Evolutionary conservation across 306 rosid genomes (phyloP).

Genomic region (Alnus glutinosa): DNA sequence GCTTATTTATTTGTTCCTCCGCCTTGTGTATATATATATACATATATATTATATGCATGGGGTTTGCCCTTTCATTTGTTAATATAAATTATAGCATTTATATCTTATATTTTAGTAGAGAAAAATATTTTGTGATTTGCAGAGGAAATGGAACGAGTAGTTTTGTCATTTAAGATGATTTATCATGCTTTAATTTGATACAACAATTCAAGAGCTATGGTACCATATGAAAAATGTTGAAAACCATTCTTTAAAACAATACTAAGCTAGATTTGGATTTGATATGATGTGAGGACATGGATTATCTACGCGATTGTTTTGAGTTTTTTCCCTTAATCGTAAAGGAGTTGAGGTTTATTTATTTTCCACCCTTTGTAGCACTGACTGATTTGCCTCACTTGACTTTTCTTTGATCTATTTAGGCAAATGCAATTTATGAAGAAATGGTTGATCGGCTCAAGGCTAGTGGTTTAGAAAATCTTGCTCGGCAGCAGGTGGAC

Average conservation of each 20-base stretch:
- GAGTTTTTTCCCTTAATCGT: background rate
- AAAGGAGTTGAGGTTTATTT: background rate
- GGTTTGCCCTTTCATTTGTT: background rate
- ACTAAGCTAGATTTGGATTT: background rate
- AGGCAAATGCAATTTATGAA: slow-evolving; percentile 93
- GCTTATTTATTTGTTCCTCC: background rate
- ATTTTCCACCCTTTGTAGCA: background rate
- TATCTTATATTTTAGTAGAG: too few species aligned
- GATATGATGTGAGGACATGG: background rate
- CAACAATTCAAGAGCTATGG: background rate
- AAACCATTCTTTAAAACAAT: background rate
- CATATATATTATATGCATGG: background rate
- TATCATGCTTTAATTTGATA: background rate
- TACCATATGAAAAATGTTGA: background rate
- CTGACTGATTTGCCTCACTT: background rate
- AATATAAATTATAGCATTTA: too few species aligned
- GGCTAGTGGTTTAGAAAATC: slow-evolving; percentile 87
- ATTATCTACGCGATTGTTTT: background rate
- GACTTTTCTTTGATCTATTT: slow-evolving; percentile 24
- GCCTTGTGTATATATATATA: background rate
- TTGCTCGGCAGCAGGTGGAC: slow-evolving; percentile 95
- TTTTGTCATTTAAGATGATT: background rate
- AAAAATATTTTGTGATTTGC: too few species aligned
- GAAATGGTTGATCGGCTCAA: slow-evolving; percentile 70
- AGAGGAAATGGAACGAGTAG: too few species aligned